Evolutionary conservation across 768 basidiomycete species (phyloP).

Genomic region (Termitomyces sp.): DNA sequence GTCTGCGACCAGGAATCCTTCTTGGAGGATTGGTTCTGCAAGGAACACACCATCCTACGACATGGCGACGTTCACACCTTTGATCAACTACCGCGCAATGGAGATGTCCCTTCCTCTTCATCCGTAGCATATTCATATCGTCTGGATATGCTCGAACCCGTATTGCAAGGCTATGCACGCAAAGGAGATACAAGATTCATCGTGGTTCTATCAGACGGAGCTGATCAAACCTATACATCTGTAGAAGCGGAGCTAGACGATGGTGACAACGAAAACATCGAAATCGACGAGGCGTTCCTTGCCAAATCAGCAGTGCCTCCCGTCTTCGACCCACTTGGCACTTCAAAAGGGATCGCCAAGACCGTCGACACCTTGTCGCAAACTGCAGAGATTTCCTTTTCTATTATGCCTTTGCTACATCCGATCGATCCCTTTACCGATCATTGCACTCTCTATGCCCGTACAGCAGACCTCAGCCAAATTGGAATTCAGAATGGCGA

Average conservation of each 20-base stretch:
- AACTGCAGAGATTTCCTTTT: conserved; percentile 18
- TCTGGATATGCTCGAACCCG: conserved; percentile 64
- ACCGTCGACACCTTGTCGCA: conserved; percentile 6
- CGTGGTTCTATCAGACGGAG: conserved; percentile 32
- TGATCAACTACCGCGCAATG: conserved; percentile 16
- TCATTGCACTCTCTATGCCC: conserved; percentile 57
- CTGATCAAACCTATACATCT: conserved; percentile 9
- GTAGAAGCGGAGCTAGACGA: conserved; percentile 14
- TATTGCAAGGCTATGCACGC: conserved; percentile 62
- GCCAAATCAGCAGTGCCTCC: conserved; percentile 43
- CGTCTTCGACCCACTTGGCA: conserved; percentile 17
- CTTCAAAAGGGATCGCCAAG: conserved; percentile 4
- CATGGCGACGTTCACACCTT: conserved; percentile 40
- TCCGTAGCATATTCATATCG: conserved; percentile 34
- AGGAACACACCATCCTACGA: conserved; percentile 44
- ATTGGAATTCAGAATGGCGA: conserved; percentile 71
- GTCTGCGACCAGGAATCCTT: conserved; percentile 29
- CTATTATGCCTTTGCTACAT: conserved; percentile 26
- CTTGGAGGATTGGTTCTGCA: conserved; percentile 43
- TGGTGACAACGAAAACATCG: conserved; percentile 41
- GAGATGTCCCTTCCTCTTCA: conserved; percentile 10
- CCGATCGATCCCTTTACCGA: conserved; percentile 36
- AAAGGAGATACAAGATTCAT: conserved; percentile 51
- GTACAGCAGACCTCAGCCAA: conserved; percentile 58
- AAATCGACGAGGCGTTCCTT: conserved; percentile 74